Evolutionary conservation across 208 protist species (phyloP).

Genomic region (Angomonas desouzai): DNA sequence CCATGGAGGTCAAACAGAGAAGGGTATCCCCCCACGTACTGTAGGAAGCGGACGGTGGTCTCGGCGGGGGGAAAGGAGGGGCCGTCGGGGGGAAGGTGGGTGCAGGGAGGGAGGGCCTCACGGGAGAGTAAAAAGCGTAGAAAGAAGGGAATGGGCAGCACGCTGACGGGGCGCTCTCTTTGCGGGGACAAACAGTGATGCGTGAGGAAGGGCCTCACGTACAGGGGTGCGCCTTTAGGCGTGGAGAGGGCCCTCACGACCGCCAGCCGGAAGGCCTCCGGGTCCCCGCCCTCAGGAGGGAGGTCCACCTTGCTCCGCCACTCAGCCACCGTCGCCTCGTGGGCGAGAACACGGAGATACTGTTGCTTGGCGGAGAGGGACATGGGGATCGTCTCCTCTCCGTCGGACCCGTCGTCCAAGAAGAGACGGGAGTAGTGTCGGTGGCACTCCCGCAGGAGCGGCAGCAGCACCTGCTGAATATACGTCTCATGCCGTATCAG

Average conservation of each 20-base stretch:
- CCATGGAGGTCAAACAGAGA: neutral
- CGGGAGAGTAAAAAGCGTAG: neutral
- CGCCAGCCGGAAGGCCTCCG: neutral
- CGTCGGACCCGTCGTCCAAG: neutral
- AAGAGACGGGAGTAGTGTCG: neutral
- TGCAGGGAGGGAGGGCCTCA: neutral
- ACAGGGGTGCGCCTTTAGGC: neutral
- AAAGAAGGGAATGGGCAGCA: neutral
- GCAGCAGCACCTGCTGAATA: neutral
- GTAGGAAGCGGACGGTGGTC: neutral
- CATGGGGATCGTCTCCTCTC: neutral
- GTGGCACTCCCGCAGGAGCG: neutral
- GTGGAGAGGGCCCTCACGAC: neutral
- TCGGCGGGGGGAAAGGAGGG: neutral
- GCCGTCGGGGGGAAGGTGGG: neutral
- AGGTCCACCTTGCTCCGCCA: neutral
- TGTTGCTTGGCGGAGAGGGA: neutral
- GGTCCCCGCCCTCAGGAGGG: neutral
- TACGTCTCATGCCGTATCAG: neutral
- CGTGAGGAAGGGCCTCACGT: neutral
- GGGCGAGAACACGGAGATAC: neutral
- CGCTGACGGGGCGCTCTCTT: no score
- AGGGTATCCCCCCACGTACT: neutral
- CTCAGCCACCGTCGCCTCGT: neutral
- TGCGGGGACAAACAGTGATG: neutral